Evolutionary conservation across 257 asterid species (phyloP), one percentile per base, ranked within the genome.

Genomic region (Petrea volubilis): DNA sequence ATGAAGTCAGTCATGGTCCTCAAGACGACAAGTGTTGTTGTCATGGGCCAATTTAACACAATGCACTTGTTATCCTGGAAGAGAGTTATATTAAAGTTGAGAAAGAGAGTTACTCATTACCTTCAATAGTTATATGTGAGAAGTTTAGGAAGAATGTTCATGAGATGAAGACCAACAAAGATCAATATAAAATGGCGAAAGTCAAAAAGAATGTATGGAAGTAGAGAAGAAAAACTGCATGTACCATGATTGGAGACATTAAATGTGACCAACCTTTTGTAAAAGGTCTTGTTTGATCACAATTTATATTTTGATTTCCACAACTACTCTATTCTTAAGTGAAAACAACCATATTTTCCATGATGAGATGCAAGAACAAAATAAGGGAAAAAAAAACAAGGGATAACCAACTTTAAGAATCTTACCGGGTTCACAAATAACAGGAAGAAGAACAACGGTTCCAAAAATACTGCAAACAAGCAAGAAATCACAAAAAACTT

Each of bases 371-470:
- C 20, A 59, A 17, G 57, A 49, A 60, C 14, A 21, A 23, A 67
- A 7, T n/a, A n/a, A n/a, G n/a, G n/a, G 3, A 31, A 21, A n/a
- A 47, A 17, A 46, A 31, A 23, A 36, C 33, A 56, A 47, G 33
- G 28, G 60, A 24, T 31, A 64, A 60, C 28, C 33, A 52, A 61
- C 52, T 44, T 53, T 4, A 75, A 63, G 38, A 68, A 72, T 69
- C 47, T 55, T 82, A 90, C 97, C 95, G 80, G 69, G 40, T 77
- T 72, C 73, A 86, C 92, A 46, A 43, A 70, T 62, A 87, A 76
- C 72, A 85, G 80, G 74, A 92, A 88, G 79, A 90, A 89, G 96
- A 89, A 92, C 64, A 92, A 29, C 0, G 98, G 98, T 83, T 92
- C 98, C 31, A 92, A 51, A 72, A 88, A 86, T 70, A 86, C 81